phyloP scores from a whole-genome alignment of 2,329 filamentous ascomycete genomes.

The Cladosporium halotolerans region DNA sequence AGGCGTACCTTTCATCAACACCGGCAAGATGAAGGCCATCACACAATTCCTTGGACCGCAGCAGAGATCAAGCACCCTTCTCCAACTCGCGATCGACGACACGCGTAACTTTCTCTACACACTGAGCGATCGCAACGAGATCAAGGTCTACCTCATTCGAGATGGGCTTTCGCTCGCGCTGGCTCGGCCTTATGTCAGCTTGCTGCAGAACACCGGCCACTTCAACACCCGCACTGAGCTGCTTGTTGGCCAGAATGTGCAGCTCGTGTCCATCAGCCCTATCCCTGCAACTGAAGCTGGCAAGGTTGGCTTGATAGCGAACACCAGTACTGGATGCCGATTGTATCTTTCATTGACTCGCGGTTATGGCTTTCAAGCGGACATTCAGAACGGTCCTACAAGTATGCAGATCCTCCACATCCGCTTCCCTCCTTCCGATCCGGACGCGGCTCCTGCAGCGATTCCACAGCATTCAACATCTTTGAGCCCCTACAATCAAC shows the following conservation, averaged over 20 bases:
- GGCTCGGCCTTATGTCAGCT: conserved; percentile 46
- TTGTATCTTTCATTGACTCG: conserved; percentile 88
- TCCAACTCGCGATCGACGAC: conserved; percentile 82
- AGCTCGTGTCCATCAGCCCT: conserved; percentile 77
- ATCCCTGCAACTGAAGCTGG: conserved; percentile 74
- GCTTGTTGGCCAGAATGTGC: conserved; percentile 57
- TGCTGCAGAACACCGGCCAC: conserved; percentile 70
- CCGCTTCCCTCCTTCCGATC: conserved; percentile 70
- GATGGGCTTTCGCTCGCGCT: conserved; percentile 50
- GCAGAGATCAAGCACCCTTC: conserved; percentile 53
- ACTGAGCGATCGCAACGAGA: conserved; percentile 78
- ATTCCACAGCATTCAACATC: conserved; percentile 17
- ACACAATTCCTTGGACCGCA: conserved; percentile 27
- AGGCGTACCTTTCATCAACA: conserved; percentile 9
- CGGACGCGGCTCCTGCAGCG: conserved; percentile 15
- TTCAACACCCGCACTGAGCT: conserved; percentile 70
- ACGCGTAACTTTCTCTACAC: conserved; percentile 84
- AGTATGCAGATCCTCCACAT: conserved; percentile 98
- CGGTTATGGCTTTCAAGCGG: conserved; percentile 56
- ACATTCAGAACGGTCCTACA: conserved; percentile 64
- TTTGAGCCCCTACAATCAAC: conserved; percentile 18
- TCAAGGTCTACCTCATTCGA: conserved; percentile 86
- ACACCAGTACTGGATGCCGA: conserved; percentile 83
- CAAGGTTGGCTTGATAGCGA: conserved; percentile 81
- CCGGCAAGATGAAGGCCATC: conserved; percentile 20